Conservation (phyloP, 2,329 filamentous ascomycete species). For the Pseudogymnoascus sp. region DNA sequence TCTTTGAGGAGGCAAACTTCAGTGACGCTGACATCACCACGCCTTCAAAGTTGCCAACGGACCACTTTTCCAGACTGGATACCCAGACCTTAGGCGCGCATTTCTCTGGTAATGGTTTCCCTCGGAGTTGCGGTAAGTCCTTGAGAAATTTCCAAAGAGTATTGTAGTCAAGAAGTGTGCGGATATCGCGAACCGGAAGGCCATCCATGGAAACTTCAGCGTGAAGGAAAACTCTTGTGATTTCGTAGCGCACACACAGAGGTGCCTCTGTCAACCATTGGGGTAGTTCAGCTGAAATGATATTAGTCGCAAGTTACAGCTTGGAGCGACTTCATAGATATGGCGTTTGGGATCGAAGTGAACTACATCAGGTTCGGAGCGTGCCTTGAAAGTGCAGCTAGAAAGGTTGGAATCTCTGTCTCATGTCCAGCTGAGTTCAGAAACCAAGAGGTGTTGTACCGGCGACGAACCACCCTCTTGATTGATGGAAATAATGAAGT, state of each 20-base stretch:
- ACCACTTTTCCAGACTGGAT: conserved; percentile 17
- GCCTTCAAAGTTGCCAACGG: conserved; percentile 32
- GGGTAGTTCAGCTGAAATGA: conserved; percentile 22
- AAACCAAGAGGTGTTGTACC: neutral
- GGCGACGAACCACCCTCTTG: neutral
- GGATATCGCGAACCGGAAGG: conserved; percentile 13
- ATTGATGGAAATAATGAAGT: neutral
- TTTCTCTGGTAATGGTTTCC: conserved; percentile 43
- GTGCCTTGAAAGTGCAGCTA: neutral
- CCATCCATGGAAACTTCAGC: conserved; percentile 21
- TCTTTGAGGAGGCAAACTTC: conserved; percentile 27
- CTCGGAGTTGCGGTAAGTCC: conserved; percentile 36
- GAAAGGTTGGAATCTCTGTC: neutral
- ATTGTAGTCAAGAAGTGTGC: conserved; percentile 33
- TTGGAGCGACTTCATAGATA: neutral
- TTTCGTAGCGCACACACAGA: conserved; percentile 27
- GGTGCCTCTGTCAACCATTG: conserved; percentile 17
- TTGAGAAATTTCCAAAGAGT: conserved; percentile 39
- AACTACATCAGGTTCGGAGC: neutral
- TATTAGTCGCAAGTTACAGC: neutral
- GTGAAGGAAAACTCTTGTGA: conserved; percentile 27
- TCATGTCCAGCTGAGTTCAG: neutral
- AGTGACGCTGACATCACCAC: conserved; percentile 42
- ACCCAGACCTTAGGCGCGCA: conserved; percentile 42
- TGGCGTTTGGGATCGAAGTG: neutral